phyloP scores from a whole-genome alignment of 1,139 yeast genomes.

The Kluyveromyces marxianus region DNA sequence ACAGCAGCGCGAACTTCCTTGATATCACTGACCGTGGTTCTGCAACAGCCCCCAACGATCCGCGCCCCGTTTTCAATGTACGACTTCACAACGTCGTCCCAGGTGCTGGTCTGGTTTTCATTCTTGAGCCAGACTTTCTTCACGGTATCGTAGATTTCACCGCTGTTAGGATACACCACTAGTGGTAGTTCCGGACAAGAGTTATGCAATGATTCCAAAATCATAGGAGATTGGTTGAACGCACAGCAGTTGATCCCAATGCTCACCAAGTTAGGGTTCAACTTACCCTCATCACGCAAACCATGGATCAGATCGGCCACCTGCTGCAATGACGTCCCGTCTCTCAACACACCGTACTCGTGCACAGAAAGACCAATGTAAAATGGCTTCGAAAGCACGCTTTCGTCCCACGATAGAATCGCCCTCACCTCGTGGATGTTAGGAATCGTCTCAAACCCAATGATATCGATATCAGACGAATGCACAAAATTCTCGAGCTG shows the following conservation, averaged over 20 bases:
- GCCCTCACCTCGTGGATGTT: slow-evolving; percentile 24
- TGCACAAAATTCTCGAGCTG: slow-evolving; percentile 18
- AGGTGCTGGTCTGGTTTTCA: slow-evolving; percentile 8
- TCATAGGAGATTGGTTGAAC: slow-evolving; percentile 18
- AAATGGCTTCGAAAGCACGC: slow-evolving; percentile 20
- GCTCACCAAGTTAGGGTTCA: slow-evolving; percentile 18
- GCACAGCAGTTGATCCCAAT: slow-evolving; percentile 27
- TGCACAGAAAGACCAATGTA: slow-evolving; percentile 24
- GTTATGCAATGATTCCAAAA: slow-evolving; percentile 15
- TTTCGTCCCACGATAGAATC: slow-evolving; percentile 23
- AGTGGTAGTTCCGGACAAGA: slow-evolving; percentile 18
- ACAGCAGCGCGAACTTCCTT: slow-evolving; percentile 15
- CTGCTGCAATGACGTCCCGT: slow-evolving; percentile 23
- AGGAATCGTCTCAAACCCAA: slow-evolving; percentile 28
- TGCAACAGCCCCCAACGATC: slow-evolving; percentile 29
- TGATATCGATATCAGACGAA: slow-evolving; percentile 20
- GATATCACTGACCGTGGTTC: slow-evolving; percentile 26
- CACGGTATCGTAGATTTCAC: slow-evolving; percentile 25
- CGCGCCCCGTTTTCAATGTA: slow-evolving; percentile 18
- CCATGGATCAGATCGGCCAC: slow-evolving; percentile 27
- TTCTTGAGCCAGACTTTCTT: slow-evolving; percentile 18
- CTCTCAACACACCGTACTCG: slow-evolving; percentile 22
- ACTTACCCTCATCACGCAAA: slow-evolving; percentile 30
- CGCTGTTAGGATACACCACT: slow-evolving; percentile 27
- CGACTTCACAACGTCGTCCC: slow-evolving; percentile 22